A percentile compares a stretch with the other conserved stretches of the same genome.
Conservation (phyloP, 352 stramenopile genomes). For the Globisporangium paroecandrum region DNA sequence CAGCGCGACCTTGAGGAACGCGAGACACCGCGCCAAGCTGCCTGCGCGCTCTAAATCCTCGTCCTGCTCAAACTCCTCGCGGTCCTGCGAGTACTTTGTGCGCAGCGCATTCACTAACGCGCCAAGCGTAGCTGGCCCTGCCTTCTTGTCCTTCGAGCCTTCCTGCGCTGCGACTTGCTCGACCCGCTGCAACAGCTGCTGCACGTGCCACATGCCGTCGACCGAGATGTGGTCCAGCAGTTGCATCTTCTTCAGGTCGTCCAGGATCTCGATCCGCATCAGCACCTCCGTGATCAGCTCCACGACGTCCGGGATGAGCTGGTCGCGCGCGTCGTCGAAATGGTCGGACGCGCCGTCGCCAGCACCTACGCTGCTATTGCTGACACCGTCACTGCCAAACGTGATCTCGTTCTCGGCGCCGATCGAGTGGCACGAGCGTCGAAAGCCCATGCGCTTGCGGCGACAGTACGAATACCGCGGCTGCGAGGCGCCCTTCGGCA, state of each 20-base stretch:
- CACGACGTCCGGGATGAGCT: conserved; percentile 61
- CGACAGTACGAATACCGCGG: conserved; percentile 66
- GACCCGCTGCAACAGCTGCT: conserved; percentile 42
- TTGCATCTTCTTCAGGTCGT: conserved; percentile 84
- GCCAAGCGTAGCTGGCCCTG: conserved; percentile 13
- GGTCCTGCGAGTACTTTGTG: conserved; percentile 12
- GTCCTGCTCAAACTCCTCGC: conserved; percentile 23
- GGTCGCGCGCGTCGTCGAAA: conserved; percentile 29
- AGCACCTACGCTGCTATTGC: neutral
- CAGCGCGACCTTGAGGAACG: conserved; percentile 50
- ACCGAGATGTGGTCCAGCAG: conserved; percentile 77
- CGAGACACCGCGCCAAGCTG: conserved; percentile 40
- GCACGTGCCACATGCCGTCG: conserved; percentile 70
- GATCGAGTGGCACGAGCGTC: conserved; percentile 73
- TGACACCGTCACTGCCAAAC: neutral
- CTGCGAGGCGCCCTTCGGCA: conserved; percentile 65
- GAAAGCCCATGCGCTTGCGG: conserved; percentile 73
- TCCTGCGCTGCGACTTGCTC: conserved; percentile 20
- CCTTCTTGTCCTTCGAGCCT: conserved; percentile 11
- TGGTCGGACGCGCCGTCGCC: conserved; percentile 19
- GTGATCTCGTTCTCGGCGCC: conserved; percentile 46
- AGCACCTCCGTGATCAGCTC: conserved; percentile 76
- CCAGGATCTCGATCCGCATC: conserved; percentile 62
- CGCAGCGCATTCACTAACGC: conserved; percentile 28
- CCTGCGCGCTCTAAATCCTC: conserved; percentile 39